Base-by-base conservation (phyloP, 2,329 filamentous ascomycete genomes). In the Sclerotinia spermophila region DNA sequence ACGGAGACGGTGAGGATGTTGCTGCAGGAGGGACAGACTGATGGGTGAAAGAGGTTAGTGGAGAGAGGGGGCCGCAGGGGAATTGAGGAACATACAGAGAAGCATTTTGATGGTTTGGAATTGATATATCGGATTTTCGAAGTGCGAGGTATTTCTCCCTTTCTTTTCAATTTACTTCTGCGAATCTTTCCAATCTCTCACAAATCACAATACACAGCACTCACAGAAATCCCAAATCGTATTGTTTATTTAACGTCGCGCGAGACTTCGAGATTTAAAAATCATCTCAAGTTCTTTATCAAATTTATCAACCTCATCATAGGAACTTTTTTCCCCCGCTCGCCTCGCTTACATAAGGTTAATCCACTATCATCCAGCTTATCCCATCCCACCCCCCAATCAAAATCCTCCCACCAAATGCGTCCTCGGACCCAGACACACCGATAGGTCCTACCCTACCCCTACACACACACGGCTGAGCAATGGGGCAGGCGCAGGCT, bases 21-120 rank as follows among this genome's bases (percentile, higher is more conserved):
- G 81, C 89, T 89, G 85, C 92, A 96, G 80, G 88, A 88, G 66
- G 92, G 92, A 81, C 92, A 96, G 87, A 95, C 91, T 92, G 59
- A 3, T 4, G 21, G 13, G 40, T 5, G 53, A 2, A 6, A 35
- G 2, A n/a, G 21, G 38, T 64, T 51, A 64, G 61, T 38, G 27
- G 45, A 38, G 40, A 38, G 11, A 30, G 7, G 3, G 19, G 5
- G 44, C 15, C 1, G 35, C 44, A 27, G 3, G 27, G 15, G 30
- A 3, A 13, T 4, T 7, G 10, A 27, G 33, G 48, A n/a, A 24
- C 67, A 3, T 65, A 69, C 67, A 69, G 67, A 69, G 67, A 27
- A 69, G 67, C 67, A 69, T 69, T 56, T 65, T 69, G 67, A 35
- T 67, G 33, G n/a, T 5, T 24, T 17, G 24, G 30, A 11, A 33